A percentile compares a stretch with the other conserved stretches of the same genome.
Conservation (phyloP, 345 rosid genomes). For the Eucalyptus shirleyi region DNA sequence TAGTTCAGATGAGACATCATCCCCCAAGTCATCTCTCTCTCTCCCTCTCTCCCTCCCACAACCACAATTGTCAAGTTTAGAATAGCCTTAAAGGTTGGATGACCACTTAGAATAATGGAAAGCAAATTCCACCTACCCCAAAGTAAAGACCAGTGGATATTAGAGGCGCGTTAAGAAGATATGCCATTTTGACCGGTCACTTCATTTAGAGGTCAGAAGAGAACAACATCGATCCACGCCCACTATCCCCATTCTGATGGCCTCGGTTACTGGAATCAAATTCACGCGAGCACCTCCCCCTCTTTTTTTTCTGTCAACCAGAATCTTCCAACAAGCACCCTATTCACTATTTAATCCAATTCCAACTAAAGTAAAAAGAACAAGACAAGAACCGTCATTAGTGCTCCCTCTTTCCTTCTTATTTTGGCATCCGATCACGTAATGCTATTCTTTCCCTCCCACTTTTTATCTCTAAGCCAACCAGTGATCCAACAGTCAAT, state of each 20-base stretch:
- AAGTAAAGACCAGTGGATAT: neutral
- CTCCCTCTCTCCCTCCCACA: neutral
- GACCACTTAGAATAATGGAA: neutral
- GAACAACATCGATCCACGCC: neutral
- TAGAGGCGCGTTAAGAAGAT: neutral
- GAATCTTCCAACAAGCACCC: neutral
- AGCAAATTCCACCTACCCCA: neutral
- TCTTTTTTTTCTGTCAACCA: neutral
- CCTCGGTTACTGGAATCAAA: neutral
- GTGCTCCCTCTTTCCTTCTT: neutral
- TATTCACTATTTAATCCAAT: neutral
- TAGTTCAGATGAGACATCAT: neutral
- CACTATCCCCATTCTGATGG: neutral
- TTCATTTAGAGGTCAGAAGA: neutral
- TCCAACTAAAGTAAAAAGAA: neutral
- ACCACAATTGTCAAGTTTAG: neutral
- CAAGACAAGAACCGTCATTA: neutral
- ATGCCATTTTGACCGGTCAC: neutral
- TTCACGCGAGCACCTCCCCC: neutral
- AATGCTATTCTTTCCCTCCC: neutral
- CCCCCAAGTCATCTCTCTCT: neutral
- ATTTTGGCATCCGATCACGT: neutral
- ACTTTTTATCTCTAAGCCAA: neutral
- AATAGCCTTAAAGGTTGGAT: neutral
- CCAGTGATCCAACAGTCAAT: neutral